These are phyloP conservation scores for Myriosclerotinia curreyana DNA, from an alignment of 2,329 filamentous ascomycete genomes.

Conservation along the genomic window DNA sequence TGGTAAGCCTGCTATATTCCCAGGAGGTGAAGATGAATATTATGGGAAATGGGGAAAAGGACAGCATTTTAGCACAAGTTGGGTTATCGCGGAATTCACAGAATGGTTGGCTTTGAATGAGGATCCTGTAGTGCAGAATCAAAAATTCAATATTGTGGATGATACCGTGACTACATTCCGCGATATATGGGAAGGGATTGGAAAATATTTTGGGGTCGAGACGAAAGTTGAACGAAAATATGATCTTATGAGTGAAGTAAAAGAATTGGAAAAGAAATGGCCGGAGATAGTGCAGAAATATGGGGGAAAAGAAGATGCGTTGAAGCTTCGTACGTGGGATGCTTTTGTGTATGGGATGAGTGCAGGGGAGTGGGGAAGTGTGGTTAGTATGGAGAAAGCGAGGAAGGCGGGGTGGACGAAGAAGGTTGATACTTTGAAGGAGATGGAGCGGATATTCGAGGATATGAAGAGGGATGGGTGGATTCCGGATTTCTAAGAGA, in stretches of 20 bases:
- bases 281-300: background rate
- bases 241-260: slow-evolving; percentile 14
- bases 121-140: background rate
- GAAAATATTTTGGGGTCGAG: slow-evolving; percentile 12
- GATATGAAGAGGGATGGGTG: slow-evolving; percentile 18
- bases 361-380: slow-evolving; percentile 13
- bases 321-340: slow-evolving; percentile 14
- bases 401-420: slow-evolving; percentile 14
- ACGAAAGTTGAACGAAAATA: background rate
- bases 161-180: slow-evolving; percentile 12
- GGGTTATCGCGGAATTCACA: background rate
- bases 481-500: slow-evolving; percentile 4
- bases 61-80: slow-evolving; percentile 8
- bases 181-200: slow-evolving; percentile 10
- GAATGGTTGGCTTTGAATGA: slow-evolving; percentile 11
- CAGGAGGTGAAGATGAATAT: background rate
- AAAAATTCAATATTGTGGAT: slow-evolving; percentile 20
- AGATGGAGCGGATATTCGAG: slow-evolving; percentile 16
- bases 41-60: slow-evolving; percentile 1
- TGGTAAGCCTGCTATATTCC: background rate
- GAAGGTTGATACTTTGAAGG: slow-evolving; percentile 7
- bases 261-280: slow-evolving; percentile 6
- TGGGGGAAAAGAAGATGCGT: slow-evolving; percentile 5
- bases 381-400: slow-evolving; percentile 17
- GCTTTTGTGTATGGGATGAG: slow-evolving; percentile 11